Conservation (phyloP, 1,284 basidiomycete genomes). For the Xerocomus cyaneibrunnescens region DNA sequence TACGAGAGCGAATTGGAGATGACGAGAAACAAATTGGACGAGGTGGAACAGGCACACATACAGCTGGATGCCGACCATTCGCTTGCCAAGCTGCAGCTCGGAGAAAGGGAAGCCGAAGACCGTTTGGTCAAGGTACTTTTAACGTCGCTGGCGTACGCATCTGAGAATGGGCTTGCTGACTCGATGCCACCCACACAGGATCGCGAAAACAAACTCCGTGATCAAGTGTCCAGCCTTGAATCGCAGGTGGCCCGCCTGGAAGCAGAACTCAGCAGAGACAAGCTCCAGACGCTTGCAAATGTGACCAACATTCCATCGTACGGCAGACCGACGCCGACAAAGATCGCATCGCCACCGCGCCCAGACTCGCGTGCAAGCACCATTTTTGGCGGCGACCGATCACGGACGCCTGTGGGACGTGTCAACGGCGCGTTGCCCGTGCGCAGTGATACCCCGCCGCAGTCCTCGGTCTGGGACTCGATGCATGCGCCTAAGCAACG, state of each 20-base stretch:
- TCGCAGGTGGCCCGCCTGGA: constrained; percentile 59
- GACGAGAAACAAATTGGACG: constrained; percentile 58
- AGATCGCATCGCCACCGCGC: constrained; percentile 46
- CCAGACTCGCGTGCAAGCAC: constrained; percentile 73
- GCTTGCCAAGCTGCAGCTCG: constrained; percentile 63
- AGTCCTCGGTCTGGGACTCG: constrained; percentile 67
- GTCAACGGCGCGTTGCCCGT: constrained; percentile 30
- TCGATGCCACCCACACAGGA: constrained; percentile 48
- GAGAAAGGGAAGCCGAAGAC: constrained; percentile 69
- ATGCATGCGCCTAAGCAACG: constrained; percentile 61
- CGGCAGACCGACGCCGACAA: constrained; percentile 30
- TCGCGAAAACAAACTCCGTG: constrained; percentile 63
- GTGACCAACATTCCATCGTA: constrained; percentile 33
- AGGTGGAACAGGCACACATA: constrained; percentile 58
- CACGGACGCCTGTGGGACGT: constrained; percentile 40
- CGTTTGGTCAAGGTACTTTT: constrained; percentile 58
- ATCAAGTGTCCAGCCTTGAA: constrained; percentile 64
- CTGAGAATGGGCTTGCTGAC: constrained; percentile 11
- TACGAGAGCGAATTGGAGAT: constrained; percentile 61
- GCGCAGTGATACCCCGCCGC: constrained; percentile 49
- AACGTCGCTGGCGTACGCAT: neutral
- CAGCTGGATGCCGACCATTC: constrained; percentile 71
- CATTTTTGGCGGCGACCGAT: constrained; percentile 44
- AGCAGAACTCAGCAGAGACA: constrained; percentile 56
- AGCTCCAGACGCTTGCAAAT: constrained; percentile 31